These are phyloP conservation scores for Didymella lethalis DNA, from an alignment of 2,329 filamentous ascomycete species.

Conservation along the genomic window DNA sequence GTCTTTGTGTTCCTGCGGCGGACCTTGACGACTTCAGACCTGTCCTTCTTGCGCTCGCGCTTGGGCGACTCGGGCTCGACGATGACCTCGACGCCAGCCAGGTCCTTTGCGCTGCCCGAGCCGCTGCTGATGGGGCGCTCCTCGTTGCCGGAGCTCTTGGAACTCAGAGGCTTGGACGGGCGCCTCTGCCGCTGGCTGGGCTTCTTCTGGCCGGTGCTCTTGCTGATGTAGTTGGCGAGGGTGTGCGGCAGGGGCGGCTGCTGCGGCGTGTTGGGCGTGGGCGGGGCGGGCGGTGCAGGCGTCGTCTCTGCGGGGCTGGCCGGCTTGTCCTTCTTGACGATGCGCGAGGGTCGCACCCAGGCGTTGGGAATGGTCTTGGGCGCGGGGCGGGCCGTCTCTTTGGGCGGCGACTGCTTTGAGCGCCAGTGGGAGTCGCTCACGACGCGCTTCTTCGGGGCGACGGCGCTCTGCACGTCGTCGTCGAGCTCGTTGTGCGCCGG, in stretches of 20 bases:
- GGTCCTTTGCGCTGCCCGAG: conserved; percentile 39
- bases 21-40: conserved; percentile 39
- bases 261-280: conserved; percentile 23
- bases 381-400: conserved; percentile 40
- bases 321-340: conserved; percentile 32
- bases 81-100: conserved; percentile 32
- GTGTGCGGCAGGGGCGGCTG: conserved; percentile 31
- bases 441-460: conserved; percentile 86
- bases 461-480: conserved; percentile 58
- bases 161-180: conserved; percentile 42
- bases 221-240: conserved; percentile 38
- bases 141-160: conserved; percentile 42
- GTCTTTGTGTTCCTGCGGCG: conserved; percentile 39
- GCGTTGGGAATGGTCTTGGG: conserved; percentile 49
- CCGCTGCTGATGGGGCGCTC: conserved; percentile 45
- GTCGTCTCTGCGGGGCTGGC: conserved; percentile 6
- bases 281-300: conserved; percentile 15
- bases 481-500: conserved; percentile 51
- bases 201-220: conserved; percentile 39
- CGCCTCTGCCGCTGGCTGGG: conserved; percentile 32
- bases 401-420: conserved; percentile 60
- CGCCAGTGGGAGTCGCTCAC: conserved; percentile 91
- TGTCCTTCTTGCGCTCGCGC: conserved; percentile 21
- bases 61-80: conserved; percentile 32
- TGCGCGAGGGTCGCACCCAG: conserved; percentile 50